Percentiles rank a stretch among this genome's conserved stretches.
phyloP scores from a whole-genome alignment of 2,329 filamentous ascomycete genomes.

The Fusarium falciforme region DNA sequence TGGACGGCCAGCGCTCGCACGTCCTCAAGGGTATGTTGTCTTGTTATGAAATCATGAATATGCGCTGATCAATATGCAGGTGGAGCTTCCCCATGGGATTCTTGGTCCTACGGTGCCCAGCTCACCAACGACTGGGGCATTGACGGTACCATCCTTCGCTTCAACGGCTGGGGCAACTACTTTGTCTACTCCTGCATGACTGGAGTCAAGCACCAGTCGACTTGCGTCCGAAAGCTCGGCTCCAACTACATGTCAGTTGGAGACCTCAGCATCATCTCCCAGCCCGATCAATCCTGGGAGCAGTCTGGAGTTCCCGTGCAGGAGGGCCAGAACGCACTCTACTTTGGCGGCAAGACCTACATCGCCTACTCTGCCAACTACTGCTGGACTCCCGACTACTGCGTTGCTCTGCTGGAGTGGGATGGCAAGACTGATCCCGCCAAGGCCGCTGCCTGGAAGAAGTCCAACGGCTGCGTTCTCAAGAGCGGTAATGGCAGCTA shows the following conservation, averaged over 20 bases:
- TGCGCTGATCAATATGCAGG: constrained; percentile 47
- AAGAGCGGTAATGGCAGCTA: constrained; percentile 66
- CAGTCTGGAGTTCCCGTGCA: constrained; percentile 62
- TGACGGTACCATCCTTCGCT: constrained; percentile 64
- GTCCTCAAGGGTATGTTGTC: constrained; percentile 58
- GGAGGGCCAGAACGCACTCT: constrained; percentile 65
- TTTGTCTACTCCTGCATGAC: constrained; percentile 66
- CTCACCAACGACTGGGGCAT: constrained; percentile 63
- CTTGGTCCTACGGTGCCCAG: constrained; percentile 60
- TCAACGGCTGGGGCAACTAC: constrained; percentile 60
- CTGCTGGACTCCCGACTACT: constrained; percentile 67
- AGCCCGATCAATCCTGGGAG: constrained; percentile 64
- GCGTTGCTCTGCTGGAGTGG: constrained; percentile 65
- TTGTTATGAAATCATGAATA: too few species aligned
- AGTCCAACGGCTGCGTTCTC: constrained; percentile 62
- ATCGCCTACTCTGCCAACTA: constrained; percentile 66
- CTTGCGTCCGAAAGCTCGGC: constrained; percentile 54
- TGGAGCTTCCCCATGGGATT: constrained; percentile 63
- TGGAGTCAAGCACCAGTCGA: constrained; percentile 51
- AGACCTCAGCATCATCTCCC: constrained; percentile 59
- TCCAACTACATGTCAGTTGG: constrained; percentile 56
- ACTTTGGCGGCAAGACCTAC: constrained; percentile 63
- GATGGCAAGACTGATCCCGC: constrained; percentile 62
- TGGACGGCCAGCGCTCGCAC: constrained; percentile 63
- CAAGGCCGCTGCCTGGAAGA: constrained; percentile 59